Evolutionary conservation across 1,284 basidiomycete species (phyloP), one percentile per base, ranked within the genome.

Genomic region (Cystobasidium slooffiae): DNA sequence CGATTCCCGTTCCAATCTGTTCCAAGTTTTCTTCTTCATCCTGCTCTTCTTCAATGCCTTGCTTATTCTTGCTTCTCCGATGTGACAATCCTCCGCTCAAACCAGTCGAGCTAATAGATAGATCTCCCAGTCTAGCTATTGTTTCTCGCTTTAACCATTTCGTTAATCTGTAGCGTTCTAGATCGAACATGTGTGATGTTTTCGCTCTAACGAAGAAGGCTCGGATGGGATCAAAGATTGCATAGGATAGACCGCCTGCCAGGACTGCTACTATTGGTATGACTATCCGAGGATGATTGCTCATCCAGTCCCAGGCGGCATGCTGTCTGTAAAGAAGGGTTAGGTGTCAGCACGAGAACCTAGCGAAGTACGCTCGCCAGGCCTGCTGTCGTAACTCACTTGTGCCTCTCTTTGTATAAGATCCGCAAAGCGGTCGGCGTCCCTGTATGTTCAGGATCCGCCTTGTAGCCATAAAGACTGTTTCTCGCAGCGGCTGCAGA

Each of bases 191-290:
- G 63, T 92, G 87, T 69, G 91, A 85, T 79, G 97, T 85, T 79
- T 94, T 91, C 24, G 88, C 88, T 84, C 93, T 87, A 0, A 98
- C 88, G 84, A 91, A 93, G 76, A 94, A 86, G 3, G 89, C 87
- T 56, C 96, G 89, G 44, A 99, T 88, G 0, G 94, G 94, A 80
- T 97, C 94, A 80, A 97, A 97, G 77, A 97, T 87, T 6, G 91
- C 91, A 81, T 96, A 97, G 39, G 91, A 93, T 62, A 98, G 80
- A 1, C 90, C 90, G 16, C 95, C 96, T 39, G 98, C 81, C 1
- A 98, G 84, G 83, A 97, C 96, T 56, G 94, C 88, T 0, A 95
- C 75, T 12, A 97, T 83, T 0, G 96, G 96, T 4, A 97, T 84
- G 55, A 91, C 88, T 73, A 98, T 91, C 77, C 88, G 88, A 0